A percentile compares a stretch with the other conserved stretches of the same genome.
Evolutionary conservation across 768 basidiomycete species (phyloP).

Genomic region (Cubamyces sp.): DNA sequence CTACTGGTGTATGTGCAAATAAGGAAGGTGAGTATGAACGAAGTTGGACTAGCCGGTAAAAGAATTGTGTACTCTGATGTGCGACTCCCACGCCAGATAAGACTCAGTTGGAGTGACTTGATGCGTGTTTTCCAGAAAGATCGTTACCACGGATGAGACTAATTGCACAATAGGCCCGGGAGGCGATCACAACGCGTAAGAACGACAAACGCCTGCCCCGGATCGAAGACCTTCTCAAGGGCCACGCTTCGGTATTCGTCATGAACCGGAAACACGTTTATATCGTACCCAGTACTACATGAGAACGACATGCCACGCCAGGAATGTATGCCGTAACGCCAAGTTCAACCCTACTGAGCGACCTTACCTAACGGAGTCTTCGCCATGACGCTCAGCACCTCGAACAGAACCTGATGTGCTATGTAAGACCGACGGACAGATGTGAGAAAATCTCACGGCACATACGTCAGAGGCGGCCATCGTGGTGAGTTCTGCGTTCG

Average conservation of each 20-base stretch:
- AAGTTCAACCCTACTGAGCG: constrained; percentile 6
- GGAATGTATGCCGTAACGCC: constrained; percentile 2
- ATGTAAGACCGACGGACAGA: constrained; percentile 42
- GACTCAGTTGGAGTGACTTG: background rate
- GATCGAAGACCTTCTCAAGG: background rate
- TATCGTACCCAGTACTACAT: background rate
- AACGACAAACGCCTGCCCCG: background rate
- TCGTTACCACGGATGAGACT: too few relatives aligned
- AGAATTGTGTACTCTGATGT: background rate
- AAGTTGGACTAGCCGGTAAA: background rate
- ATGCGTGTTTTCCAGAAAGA: too few relatives aligned
- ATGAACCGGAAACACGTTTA: too few relatives aligned
- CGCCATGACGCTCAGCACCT: constrained; percentile 78
- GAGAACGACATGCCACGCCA: background rate
- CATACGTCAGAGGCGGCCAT: constrained; percentile 66
- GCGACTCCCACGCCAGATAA: background rate
- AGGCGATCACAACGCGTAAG: too few relatives aligned
- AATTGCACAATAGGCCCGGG: too few relatives aligned
- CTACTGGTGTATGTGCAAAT: background rate
- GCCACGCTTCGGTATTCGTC: background rate
- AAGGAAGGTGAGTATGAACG: constrained; percentile 25
- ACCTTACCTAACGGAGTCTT: constrained; percentile 75
- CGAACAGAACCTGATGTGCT: constrained; percentile 62
- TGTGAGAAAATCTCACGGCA: constrained; percentile 25
- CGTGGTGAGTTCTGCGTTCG: constrained; percentile 63